Conservation (phyloP, 192 early-diverging fungal species). For the Umbelopsis isabellina region DNA sequence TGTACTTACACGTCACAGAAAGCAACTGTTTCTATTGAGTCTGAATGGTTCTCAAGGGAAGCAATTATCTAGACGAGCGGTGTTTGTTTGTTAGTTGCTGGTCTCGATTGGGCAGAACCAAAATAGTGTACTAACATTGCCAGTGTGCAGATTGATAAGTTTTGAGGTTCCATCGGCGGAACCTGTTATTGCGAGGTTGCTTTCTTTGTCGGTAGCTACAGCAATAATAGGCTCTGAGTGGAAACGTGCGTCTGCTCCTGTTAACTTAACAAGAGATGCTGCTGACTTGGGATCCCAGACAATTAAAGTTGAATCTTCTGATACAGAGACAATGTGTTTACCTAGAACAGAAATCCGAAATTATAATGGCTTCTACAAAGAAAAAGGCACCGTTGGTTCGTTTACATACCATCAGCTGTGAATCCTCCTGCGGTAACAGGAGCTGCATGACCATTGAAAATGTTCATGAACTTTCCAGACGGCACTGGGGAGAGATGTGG, state of each 20-base stretch:
- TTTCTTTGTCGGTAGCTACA: constrained; percentile 75
- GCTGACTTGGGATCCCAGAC: constrained; percentile 96
- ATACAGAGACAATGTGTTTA: constrained; percentile 80
- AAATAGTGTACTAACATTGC: constrained; percentile 51
- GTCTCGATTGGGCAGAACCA: background rate
- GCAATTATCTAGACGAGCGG: constrained; percentile 63
- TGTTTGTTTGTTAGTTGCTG: background rate
- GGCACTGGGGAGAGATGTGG: constrained; percentile 55
- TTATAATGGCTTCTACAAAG: background rate
- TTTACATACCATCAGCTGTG: constrained; percentile 74
- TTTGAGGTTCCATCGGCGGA: constrained; percentile 77
- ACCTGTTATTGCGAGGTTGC: constrained; percentile 80
- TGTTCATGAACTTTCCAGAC: constrained; percentile 87
- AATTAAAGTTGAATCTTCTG: constrained; percentile 81
- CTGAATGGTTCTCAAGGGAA: constrained; percentile 80
- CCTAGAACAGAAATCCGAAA: background rate
- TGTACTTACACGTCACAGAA: constrained; percentile 65
- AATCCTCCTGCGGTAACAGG: constrained; percentile 88
- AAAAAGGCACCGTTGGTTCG: background rate
- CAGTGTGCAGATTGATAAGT: constrained; percentile 76
- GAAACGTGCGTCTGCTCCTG: constrained; percentile 81
- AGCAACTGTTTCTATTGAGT: constrained; percentile 85
- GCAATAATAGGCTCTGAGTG: constrained; percentile 79
- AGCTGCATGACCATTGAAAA: constrained; percentile 88
- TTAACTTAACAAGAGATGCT: constrained; percentile 60